phyloP scores from a whole-genome alignment of 176 grass and related monocot genomes.

The maize (Zea mays) region Zm-B73-REFERENCE-NAM-5.0 NC_050102.1:142426001-142426500 shows the following conservation, averaged over 20 bases:
- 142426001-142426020: slow-evolving; percentile 1
- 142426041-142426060: slow-evolving; percentile 7
- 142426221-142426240: slow-evolving; percentile 43
- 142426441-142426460: slow-evolving; percentile 22
- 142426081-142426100: slow-evolving; percentile 95
- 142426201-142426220: slow-evolving; percentile 47
- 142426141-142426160: slow-evolving; percentile 83
- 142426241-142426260: slow-evolving; percentile 72
- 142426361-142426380: slow-evolving; percentile 14
- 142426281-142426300: slow-evolving; percentile 89
- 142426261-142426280: slow-evolving; percentile 64
- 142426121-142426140: slow-evolving; percentile 95
- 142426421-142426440: slow-evolving; percentile 17
- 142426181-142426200: slow-evolving; percentile 43
- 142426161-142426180: slow-evolving; percentile 83
- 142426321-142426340: slow-evolving; percentile 41
- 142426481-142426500: slow-evolving; percentile 19
- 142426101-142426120: slow-evolving; percentile 97
- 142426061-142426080: slow-evolving; percentile 82
- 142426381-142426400: slow-evolving; percentile 45
- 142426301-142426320: slow-evolving; percentile 86
- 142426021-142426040: slow-evolving; percentile 25
- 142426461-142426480: background rate
- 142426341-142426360: slow-evolving; percentile 13
- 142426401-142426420: slow-evolving; percentile 19